A percentile compares a stretch with the other conserved stretches of the same genome.
Conservation (phyloP, 2,329 filamentous ascomycete species). For the Colletotrichum endophyticum region DNA sequence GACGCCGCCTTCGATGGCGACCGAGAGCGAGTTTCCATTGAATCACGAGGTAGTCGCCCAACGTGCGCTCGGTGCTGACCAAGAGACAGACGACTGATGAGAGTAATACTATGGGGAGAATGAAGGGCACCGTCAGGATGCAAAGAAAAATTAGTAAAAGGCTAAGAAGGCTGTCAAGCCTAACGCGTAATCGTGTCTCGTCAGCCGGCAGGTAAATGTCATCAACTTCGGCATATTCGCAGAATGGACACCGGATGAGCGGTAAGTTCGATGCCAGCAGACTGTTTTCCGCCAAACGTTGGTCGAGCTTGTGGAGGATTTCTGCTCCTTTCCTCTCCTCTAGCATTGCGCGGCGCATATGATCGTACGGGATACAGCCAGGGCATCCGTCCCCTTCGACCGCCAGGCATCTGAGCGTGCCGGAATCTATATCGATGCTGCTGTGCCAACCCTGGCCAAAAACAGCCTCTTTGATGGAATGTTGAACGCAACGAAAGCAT, state of each 20-base stretch:
- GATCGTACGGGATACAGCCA: slow-evolving; percentile 72
- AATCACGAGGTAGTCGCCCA: slow-evolving; percentile 43
- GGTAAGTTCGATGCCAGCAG: slow-evolving; percentile 76
- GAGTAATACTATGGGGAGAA: slow-evolving; percentile 57
- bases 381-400: slow-evolving; percentile 72
- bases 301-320: slow-evolving; percentile 76
- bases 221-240: slow-evolving; percentile 88
- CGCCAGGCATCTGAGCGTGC: slow-evolving; percentile 84
- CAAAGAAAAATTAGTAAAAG: slow-evolving; percentile 56
- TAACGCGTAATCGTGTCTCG: slow-evolving; percentile 61
- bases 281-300: slow-evolving; percentile 77
- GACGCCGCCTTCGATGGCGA: slow-evolving; percentile 72
- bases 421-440: slow-evolving; percentile 74
- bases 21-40: slow-evolving; percentile 66
- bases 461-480: slow-evolving; percentile 82
- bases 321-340: slow-evolving; percentile 73
- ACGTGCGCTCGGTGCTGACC: slow-evolving; percentile 45
- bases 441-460: slow-evolving; percentile 93
- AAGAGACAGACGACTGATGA: slow-evolving; percentile 50
- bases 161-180: slow-evolving; percentile 53
- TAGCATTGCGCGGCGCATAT: slow-evolving; percentile 75
- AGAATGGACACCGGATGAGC: slow-evolving; percentile 87
- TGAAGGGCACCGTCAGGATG: slow-evolving; percentile 59
- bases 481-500: slow-evolving; percentile 82
- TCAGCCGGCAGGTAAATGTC: slow-evolving; percentile 68